Conservation (phyloP, 148 eudicot genomes). For the Silene latifolia region DNA sequence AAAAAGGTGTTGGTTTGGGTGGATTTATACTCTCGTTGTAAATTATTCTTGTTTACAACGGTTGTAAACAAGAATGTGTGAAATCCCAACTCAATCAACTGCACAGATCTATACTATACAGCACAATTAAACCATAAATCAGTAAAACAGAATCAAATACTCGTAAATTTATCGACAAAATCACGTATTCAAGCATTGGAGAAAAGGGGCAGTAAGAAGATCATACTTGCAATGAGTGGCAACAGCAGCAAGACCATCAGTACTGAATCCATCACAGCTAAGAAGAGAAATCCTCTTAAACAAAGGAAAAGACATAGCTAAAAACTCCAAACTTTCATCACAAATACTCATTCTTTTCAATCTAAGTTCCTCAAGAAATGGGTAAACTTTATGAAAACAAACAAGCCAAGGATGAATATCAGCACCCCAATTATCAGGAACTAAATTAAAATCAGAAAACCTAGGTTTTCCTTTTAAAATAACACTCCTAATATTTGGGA, state of each 20-base stretch:
- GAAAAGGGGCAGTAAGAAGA: not conserved
- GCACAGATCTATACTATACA: slow-evolving; percentile 14
- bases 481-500: slow-evolving; percentile 63
- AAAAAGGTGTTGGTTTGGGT: too few relatives aligned
- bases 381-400: slow-evolving; percentile 51
- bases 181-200: too few relatives aligned
- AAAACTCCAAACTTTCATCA: slow-evolving; percentile 75
- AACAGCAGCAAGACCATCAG: slow-evolving; percentile 69
- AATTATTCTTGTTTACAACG: too few relatives aligned
- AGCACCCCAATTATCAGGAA: slow-evolving; percentile 85
- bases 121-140: not conserved
- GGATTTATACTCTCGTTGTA: too few relatives aligned
- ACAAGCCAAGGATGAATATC: slow-evolving; percentile 62
- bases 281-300: slow-evolving; percentile 63
- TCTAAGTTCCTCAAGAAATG: slow-evolving; percentile 78
- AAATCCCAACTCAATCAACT: not conserved
- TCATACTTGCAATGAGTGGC: slow-evolving; percentile 82
- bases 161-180: not conserved
- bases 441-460: slow-evolving; percentile 77
- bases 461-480: slow-evolving; percentile 69
- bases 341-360: slow-evolving; percentile 73
- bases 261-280: slow-evolving; percentile 84
- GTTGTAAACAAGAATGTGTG: too few relatives aligned
- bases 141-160: not conserved
- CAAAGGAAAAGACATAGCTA: slow-evolving; percentile 46